Evolutionary conservation across 2,329 filamentous ascomycete species (phyloP), one percentile per base, ranked within the genome.

Genomic region (Neofusicoccum sp.): DNA sequence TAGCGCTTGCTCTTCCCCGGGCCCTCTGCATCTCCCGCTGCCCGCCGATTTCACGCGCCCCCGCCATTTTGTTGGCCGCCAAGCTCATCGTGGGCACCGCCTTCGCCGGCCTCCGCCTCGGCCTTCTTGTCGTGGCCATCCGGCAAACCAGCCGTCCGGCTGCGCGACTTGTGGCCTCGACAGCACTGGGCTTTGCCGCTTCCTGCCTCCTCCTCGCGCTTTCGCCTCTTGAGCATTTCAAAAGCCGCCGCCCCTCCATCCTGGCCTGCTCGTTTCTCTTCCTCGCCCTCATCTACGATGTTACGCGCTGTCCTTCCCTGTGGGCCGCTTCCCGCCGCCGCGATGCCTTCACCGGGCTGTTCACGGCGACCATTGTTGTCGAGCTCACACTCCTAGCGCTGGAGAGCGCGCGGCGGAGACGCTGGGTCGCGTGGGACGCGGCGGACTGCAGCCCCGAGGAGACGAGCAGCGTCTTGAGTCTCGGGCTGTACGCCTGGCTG

Each of bases 401-500:
- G 1, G 82, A 83, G 65, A 72, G 76, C 2, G 65, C 70, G 6
- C 75, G 79, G 28, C 84, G 84, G 65, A 67, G 74, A 45, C 64
- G 65, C 3, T 71, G 80, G 4, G 68, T 82, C 3, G 69, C 73
- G 12, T 63, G 69, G 3, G 70, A 75, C 26, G 80, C 76, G 48
- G 68, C 71, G 1, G 63, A 67, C 2, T 76, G 74, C 43, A 80
- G 82, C 1, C 77, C 75, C 0, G 84, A 86, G 65, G 78, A 78
- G 3, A 84, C 79, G 2, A 80, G 78, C 48, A 77, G 82, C 3
- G 71, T 82, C n/a, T 79, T 80, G 63, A 83, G 74, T 62, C 73
- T 75, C 44, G 71, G 70, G 0, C 69, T 82, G 11, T 85, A 85
- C 65, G 79, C 76, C 73, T 85, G 83, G 83, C 68, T 84, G 53